Evolutionary conservation across 2,329 filamentous ascomycete genomes (phyloP).

Genomic region (Pseudogymnoascus sp.): DNA sequence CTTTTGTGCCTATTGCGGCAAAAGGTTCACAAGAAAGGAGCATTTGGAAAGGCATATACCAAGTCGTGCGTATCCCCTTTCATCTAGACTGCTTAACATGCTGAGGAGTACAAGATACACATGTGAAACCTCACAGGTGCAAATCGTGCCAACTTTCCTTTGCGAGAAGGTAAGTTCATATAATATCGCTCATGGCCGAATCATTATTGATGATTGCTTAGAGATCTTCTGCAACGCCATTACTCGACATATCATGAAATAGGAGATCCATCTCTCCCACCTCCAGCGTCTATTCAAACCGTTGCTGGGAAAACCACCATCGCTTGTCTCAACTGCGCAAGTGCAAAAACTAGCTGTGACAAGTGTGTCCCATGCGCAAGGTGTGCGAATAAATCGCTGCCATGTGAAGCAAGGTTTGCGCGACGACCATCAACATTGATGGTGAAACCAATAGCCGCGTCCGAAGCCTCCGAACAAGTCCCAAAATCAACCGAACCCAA

Average conservation of each 20-base stretch:
- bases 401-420: constrained; percentile 43
- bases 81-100: background rate
- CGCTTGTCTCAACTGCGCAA: constrained; percentile 43
- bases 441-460: background rate
- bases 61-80: constrained; percentile 35
- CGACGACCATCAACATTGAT: constrained; percentile 42
- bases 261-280: constrained; percentile 39
- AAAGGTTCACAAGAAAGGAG: constrained; percentile 48
- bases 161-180: constrained; percentile 37
- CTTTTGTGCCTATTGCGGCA: constrained; percentile 48
- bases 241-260: constrained; percentile 45
- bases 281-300: constrained; percentile 37
- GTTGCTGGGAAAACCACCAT: constrained; percentile 38
- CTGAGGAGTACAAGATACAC: constrained; percentile 38
- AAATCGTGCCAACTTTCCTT: constrained; percentile 43
- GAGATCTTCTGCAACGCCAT: constrained; percentile 46
- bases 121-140: constrained; percentile 48
- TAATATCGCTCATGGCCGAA: background rate
- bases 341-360: constrained; percentile 45
- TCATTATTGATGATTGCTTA: constrained; percentile 2
- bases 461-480: background rate
- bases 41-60: constrained; percentile 50
- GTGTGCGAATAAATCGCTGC: constrained; percentile 42
- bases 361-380: constrained; percentile 43
- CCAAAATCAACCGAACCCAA: background rate